phyloP scores from a whole-genome alignment of 106 monocot species.

The Xerophyta viscosa region DNA sequence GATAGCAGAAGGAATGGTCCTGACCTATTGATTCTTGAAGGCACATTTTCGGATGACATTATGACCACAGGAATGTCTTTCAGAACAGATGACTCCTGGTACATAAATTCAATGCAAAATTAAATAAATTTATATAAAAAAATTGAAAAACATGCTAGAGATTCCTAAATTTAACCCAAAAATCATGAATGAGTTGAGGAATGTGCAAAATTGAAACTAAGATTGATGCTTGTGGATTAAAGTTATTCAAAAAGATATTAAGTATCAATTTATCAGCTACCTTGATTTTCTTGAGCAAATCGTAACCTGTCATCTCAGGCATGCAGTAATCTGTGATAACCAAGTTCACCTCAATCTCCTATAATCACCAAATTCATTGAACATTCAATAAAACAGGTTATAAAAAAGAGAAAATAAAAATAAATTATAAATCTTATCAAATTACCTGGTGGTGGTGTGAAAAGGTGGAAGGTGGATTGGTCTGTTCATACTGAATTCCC shows the following conservation, averaged over 20 bases:
- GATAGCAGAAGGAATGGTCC: not conserved
- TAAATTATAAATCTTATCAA: not conserved
- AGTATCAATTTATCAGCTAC: constrained; percentile 10
- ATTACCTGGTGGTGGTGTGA: constrained; percentile 12
- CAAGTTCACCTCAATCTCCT: constrained; percentile 77
- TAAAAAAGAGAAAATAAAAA: constrained; percentile 1
- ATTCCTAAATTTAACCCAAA: no score
- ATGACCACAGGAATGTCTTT: constrained; percentile 88
- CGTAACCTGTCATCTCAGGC: constrained; percentile 97
- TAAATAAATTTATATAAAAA: not conserved
- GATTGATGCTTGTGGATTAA: no score
- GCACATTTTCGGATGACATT: constrained; percentile 91
- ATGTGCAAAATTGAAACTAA: no score
- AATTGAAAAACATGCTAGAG: no score
- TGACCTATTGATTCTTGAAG: constrained; percentile 77
- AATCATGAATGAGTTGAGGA: no score
- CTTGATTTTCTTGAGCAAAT: constrained; percentile 88
- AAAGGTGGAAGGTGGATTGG: constrained; percentile 3
- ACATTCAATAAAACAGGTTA: not conserved
- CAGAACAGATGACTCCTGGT: constrained; percentile 51
- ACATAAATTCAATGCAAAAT: not conserved
- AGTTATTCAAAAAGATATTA: not conserved
- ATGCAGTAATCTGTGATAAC: constrained; percentile 89
- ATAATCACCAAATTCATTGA: constrained; percentile 11
- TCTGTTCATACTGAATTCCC: constrained; percentile 38